phyloP scores from a whole-genome alignment of 169 alveolate species.

The Plasmodium vinckei region DNA sequence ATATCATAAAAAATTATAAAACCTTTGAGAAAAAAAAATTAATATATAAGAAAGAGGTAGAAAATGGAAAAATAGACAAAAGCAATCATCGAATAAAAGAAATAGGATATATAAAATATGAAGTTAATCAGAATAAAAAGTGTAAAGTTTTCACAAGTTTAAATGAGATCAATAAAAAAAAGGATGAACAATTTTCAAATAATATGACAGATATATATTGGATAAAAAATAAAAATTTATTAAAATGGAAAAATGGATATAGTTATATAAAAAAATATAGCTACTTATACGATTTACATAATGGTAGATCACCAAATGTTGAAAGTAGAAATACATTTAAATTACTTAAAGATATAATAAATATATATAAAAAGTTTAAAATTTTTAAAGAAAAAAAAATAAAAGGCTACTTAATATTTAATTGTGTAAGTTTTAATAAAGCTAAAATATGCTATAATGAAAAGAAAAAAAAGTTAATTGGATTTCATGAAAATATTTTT shows the following conservation, averaged over 20 bases:
- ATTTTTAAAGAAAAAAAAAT: constrained; percentile 25
- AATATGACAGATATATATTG: too few relatives aligned
- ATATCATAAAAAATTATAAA: not conserved
- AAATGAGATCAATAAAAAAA: not conserved
- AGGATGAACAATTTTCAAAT: not conserved
- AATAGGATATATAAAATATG: not conserved
- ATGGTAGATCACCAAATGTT: not conserved
- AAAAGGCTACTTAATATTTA: constrained; percentile 41
- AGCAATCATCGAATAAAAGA: not conserved
- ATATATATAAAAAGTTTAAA: constrained; percentile 34
- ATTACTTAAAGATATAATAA: constrained; percentile 9
- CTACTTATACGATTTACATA: not conserved
- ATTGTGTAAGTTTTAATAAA: constrained; percentile 32
- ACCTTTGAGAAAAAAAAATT: not conserved
- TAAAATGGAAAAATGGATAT: not conserved
- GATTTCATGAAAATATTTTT: constrained; percentile 14
- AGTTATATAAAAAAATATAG: not conserved
- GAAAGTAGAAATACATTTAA: not conserved
- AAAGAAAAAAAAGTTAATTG: not conserved
- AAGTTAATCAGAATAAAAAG: too few relatives aligned
- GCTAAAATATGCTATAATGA: constrained; percentile 31
- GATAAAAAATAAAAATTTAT: not conserved
- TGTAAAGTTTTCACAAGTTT: not conserved
- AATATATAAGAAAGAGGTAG: not conserved
- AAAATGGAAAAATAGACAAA: not conserved